These are phyloP conservation scores for Omphalotus olearius DNA, from an alignment of 1,284 basidiomycete species.

Conservation along the genomic window DNA sequence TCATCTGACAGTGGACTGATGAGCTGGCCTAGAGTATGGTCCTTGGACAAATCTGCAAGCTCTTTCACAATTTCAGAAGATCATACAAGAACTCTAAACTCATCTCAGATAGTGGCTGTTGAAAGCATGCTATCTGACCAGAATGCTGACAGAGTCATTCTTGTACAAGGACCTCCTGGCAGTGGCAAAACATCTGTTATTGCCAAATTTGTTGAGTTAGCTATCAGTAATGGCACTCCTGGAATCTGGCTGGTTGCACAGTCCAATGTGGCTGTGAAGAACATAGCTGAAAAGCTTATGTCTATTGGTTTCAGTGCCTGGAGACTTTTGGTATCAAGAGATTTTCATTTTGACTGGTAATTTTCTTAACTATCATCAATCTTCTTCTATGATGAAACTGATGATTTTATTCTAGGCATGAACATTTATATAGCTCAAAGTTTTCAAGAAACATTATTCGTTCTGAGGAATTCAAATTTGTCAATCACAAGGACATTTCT, in stretches of 20 bases:
- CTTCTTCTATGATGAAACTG: slow-evolving; percentile 8
- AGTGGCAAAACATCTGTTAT: slow-evolving; percentile 65
- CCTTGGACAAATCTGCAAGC: slow-evolving; percentile 14
- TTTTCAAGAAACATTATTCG: slow-evolving; percentile 43
- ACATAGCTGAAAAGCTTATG: slow-evolving; percentile 45
- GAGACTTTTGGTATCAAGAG: slow-evolving; percentile 39
- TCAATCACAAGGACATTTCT: slow-evolving; percentile 24
- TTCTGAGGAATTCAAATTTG: slow-evolving; percentile 38
- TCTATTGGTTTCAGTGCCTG: slow-evolving; percentile 31
- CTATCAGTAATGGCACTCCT: slow-evolving; percentile 25
- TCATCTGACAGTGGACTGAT: slow-evolving; percentile 25
- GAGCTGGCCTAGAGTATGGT: slow-evolving; percentile 41
- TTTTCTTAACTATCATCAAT: slow-evolving; percentile 20
- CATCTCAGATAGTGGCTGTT: slow-evolving; percentile 51
- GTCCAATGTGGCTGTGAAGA: slow-evolving; percentile 55
- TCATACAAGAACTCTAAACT: slow-evolving; percentile 36
- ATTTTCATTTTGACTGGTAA: slow-evolving; percentile 54
- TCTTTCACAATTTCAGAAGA: slow-evolving; percentile 9
- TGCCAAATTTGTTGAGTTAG: slow-evolving; percentile 48
- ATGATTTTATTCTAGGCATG: slow-evolving; percentile 51
- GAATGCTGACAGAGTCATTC: slow-evolving; percentile 38
- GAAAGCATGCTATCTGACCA: slow-evolving; percentile 44
- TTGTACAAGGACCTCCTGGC: slow-evolving; percentile 59
- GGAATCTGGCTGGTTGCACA: slow-evolving; percentile 74
- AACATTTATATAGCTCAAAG: slow-evolving; percentile 53